Conservation (phyloP, 2,329 filamentous ascomycete genomes). For the Chaetomium strumarium region DNA sequence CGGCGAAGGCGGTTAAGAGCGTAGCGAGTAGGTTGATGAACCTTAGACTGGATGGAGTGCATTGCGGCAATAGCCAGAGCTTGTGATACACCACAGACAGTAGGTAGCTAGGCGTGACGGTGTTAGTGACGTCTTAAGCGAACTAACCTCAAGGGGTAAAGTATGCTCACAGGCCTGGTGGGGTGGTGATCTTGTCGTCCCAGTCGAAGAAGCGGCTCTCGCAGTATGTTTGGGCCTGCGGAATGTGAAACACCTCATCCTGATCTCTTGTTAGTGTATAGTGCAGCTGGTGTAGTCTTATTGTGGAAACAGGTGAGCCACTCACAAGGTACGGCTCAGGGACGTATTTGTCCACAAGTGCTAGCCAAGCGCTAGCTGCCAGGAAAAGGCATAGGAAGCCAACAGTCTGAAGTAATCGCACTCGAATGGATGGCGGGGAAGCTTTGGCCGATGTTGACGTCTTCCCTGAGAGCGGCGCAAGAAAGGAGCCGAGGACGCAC, state of each 20-base stretch:
- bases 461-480: neutral
- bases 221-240: constrained; percentile 87
- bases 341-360: constrained; percentile 35
- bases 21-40: constrained; percentile 43
- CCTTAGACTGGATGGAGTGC: constrained; percentile 41
- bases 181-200: constrained; percentile 97
- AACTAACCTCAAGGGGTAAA: constrained; percentile 16
- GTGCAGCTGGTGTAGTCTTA: too few species aligned
- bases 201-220: constrained; percentile 66
- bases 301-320: neutral
- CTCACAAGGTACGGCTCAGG: constrained; percentile 51
- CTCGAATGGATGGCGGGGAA: too few species aligned
- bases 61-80: constrained; percentile 28
- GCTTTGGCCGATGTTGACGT: neutral
- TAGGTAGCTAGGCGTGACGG: constrained; percentile 37
- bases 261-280: constrained; percentile 30
- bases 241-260: constrained; percentile 86
- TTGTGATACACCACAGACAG: constrained; percentile 38
- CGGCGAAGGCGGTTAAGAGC: constrained; percentile 38
- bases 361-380: constrained; percentile 34
- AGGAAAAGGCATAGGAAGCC: constrained; percentile 25
- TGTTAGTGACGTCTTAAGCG: constrained; percentile 21
- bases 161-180: constrained; percentile 67
- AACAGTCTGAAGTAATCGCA: neutral
- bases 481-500: constrained; percentile 2